These are phyloP conservation scores for Prunus mume DNA, from an alignment of 306 rosid species.

Conservation along the genomic window DNA sequence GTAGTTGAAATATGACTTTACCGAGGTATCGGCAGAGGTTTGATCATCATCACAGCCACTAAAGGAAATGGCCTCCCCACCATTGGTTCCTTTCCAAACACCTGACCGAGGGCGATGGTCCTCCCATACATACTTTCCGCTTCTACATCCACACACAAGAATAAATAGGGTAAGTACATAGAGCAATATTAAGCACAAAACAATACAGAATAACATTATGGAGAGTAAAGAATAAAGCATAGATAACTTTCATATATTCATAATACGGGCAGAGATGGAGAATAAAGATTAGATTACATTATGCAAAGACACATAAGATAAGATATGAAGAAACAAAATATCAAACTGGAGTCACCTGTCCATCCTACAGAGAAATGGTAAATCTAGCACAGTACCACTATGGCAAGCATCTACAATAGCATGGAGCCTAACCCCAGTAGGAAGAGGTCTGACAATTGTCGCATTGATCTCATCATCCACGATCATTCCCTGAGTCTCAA, in stretches of 20 bases:
- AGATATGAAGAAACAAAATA: not conserved
- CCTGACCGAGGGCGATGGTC: conserved; percentile 50
- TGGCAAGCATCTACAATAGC: conserved; percentile 52
- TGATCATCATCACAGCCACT: conserved; percentile 56
- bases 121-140: conserved; percentile 43
- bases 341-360: conserved; percentile 18
- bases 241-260: too few species aligned
- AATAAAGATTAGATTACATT: too few species aligned
- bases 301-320: not conserved
- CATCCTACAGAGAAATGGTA: conserved; percentile 47
- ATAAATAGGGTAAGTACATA: not conserved
- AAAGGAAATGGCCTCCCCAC: conserved; percentile 51
- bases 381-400: conserved; percentile 50
- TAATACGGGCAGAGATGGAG: too few species aligned
- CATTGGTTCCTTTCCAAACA: conserved; percentile 48
- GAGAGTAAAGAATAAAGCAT: too few species aligned
- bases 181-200: not conserved
- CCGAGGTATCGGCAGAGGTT: conserved; percentile 43
- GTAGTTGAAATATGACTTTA: conserved; percentile 3
- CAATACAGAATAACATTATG: not conserved
- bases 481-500: conserved; percentile 39
- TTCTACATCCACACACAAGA: conserved; percentile 20
- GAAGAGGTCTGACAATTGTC: conserved; percentile 44
- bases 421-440: conserved; percentile 47
- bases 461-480: conserved; percentile 53